Base-by-base conservation (phyloP, 495 filamentous ascomycete species). In the Bathelium albidoporum region DNA sequence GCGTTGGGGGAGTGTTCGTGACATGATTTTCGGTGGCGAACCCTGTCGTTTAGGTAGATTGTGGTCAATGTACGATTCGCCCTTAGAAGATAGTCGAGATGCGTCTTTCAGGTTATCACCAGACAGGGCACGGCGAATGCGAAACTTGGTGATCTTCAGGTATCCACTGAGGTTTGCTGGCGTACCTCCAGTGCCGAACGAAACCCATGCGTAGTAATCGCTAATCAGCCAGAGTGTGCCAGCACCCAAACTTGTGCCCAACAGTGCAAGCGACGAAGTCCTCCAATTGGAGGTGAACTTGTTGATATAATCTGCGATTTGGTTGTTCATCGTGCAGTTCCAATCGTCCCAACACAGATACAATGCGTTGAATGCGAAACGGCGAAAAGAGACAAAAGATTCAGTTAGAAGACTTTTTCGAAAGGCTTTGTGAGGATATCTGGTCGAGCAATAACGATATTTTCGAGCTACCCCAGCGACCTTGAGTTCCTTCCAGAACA, bases 171-270 rank as follows among this genome's bases (percentile, higher is more conserved):
- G 81, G 3, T 88, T 92, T 1, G 83, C 82, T 0, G 90, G 89
- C 0, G 88, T 91, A 53, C 90, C 90, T 24, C 90, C 90, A 12
- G 89, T 89, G 0, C 90, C 90, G 20, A 95, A 84, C 34, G 82
- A 81, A 63, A 91, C 72, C 75, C 90, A 95, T 68, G 83, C 84
- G 44, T 79, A 75, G 76, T 91, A 95, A 79, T 93, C 90, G 71
- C 84, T 49, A 18, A 49, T n/a, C 10, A 49, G 9, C 43, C 43
- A 49, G 18, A 49, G 3, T n/a, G n/a, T 18, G n/a, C 43, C n/a
- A 14, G n/a, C 10, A 49, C 43, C 43, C 11, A 49, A n/a, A 18
- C 9, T 10, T 18, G 43, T 49, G 43, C 43, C 43, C 11, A 49
- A 18, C 4, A 49, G 18, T 18, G 11, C 43, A 3, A 49, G 43